Evolutionary conservation across 202 grass and related monocot species (phyloP), one percentile per base, ranked within the genome.

Genomic region (Schoenoplectus tabernaemontani): DNA sequence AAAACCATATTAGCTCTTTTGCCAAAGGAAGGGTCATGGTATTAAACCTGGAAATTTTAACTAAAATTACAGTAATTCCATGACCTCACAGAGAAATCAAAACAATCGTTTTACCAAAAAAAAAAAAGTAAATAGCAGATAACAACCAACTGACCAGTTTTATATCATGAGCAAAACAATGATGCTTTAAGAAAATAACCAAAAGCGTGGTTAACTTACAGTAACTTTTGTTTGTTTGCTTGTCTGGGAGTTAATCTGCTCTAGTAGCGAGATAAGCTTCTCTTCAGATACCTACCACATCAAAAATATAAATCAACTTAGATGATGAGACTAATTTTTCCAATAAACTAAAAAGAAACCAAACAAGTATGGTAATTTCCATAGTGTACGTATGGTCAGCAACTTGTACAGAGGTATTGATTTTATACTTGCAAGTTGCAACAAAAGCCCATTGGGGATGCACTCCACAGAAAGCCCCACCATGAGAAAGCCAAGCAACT

Each of bases 191-290:
- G 13, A n/a, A 22, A 24, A 78, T 1, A 63, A 82, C 24, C 44
- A 80, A 68, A 22, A 59, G 5, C 59, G 4, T 63, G 56, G 80
- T 7, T 66, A 62, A 85, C 92, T 91, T 86, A 96, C 92, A 26
- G 92, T 99, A 59, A 99, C 96, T 99, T 88, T 95, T 2, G 96
- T 96, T 62, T 93, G 92, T 76, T 89, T 99, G 67, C 56, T 90
- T 65, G 93, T 90, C 19, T 96, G 93, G 61, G 61, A 89, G 79
- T 90, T 92, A 51, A 96, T 92, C 78, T 96, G 90, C 84, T 96
- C 90, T 32, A 92, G 77, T 48, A 96, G 82, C 51, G 93, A 87
- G 62, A 99, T 99, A 42, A 99, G 92, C 79, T 60, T 99, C 86
- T 99, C 96, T 86, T 99, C 92, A 85, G 96, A 91, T 32, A 99